phyloP scores from a whole-genome alignment of 1,284 basidiomycete genomes.

The Gymnopus androsaceus region DNA sequence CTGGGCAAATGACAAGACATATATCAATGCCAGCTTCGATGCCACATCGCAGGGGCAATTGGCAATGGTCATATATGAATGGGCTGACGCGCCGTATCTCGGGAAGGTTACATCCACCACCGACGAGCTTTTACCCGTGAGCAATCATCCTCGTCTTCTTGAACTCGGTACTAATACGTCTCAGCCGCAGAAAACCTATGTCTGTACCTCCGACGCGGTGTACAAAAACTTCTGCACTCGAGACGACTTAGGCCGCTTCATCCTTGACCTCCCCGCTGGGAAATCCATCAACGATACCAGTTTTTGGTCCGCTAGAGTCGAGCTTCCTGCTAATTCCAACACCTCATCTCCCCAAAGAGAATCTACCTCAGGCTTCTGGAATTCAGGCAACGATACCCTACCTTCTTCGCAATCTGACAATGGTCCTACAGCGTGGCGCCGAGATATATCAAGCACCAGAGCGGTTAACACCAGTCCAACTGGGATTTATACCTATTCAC shows the following conservation, averaged over 20 bases:
- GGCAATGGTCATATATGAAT: slow-evolving; percentile 95
- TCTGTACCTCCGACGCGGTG: slow-evolving; percentile 83
- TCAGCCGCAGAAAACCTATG: slow-evolving; percentile 80
- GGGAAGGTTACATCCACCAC: slow-evolving; percentile 67
- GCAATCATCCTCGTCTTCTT: slow-evolving; percentile 27
- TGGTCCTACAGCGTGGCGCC: slow-evolving; percentile 49
- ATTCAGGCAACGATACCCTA: slow-evolving; percentile 61
- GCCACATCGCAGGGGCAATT: slow-evolving; percentile 83
- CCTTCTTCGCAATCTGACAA: slow-evolving; percentile 32
- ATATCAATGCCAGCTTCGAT: slow-evolving; percentile 90
- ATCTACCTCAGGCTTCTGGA: slow-evolving; percentile 20
- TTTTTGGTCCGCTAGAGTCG: slow-evolving; percentile 76
- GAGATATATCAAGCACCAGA: slow-evolving; percentile 28
- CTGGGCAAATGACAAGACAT: slow-evolving; percentile 81
- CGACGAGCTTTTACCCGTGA: slow-evolving; percentile 70
- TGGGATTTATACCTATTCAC: slow-evolving; percentile 53
- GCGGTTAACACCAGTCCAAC: slow-evolving; percentile 48
- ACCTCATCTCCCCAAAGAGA: slow-evolving; percentile 8
- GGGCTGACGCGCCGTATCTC: slow-evolving; percentile 83
- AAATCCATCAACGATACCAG: slow-evolving; percentile 68
- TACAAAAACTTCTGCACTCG: slow-evolving; percentile 69
- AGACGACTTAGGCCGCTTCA: slow-evolving; percentile 80
- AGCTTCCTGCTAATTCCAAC: slow-evolving; percentile 45
- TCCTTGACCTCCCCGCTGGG: slow-evolving; percentile 68
- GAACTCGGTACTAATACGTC: neutral